Base-by-base conservation (phyloP, 2,329 filamentous ascomycete genomes). In the Aspergillus hortae region DNA sequence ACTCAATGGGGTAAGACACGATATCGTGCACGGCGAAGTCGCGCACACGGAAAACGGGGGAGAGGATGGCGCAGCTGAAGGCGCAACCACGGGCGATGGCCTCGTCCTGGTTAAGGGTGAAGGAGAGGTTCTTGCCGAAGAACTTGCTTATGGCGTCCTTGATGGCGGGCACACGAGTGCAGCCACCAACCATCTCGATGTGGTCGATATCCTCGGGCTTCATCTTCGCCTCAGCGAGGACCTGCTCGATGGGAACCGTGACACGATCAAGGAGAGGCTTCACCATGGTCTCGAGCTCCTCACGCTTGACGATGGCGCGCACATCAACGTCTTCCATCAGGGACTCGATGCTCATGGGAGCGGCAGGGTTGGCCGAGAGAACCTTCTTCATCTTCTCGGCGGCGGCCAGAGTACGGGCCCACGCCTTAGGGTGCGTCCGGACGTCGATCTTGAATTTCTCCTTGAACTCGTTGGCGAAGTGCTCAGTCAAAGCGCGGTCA, bases 331-430 rank as follows among this genome's bases (percentile, higher is more conserved):
- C 94, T 75, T 97, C 95, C 92, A 99, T 97, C 63, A 99, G 80
- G 33, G 92, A 96, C 80, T 99, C 94, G 67, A 99, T 95, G 81
- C 92, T 97, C 73, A 99, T 76, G 46, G 92, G 90, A 15, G 92
- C 91, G 68, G 88, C 83, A 63, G 92, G 88, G 78, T 97, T 97
- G 70, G 94, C 94, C 33, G 92, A 97, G 51, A 99, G 80, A 51
- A 97, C 87, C 85, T 97, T 97, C 87, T 99, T 99, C 70, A 95
- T 79, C 83, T 96, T 96, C 82, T 99, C 94, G 50, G 92, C 91
- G 52, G 89, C 91, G 56, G 90, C 86, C 40, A 89, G 82, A 63
- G 95, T 89, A 71, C 94, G 90, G 61, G 92, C 85, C 73, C 87
- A 84, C 53, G 92, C 94, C 79, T 96, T 96, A 61, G 86, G 83